Evolutionary conservation across 805 yeast genomes (phyloP), one percentile per base, ranked within the genome.

Genomic region (Candida hispaniensis): DNA sequence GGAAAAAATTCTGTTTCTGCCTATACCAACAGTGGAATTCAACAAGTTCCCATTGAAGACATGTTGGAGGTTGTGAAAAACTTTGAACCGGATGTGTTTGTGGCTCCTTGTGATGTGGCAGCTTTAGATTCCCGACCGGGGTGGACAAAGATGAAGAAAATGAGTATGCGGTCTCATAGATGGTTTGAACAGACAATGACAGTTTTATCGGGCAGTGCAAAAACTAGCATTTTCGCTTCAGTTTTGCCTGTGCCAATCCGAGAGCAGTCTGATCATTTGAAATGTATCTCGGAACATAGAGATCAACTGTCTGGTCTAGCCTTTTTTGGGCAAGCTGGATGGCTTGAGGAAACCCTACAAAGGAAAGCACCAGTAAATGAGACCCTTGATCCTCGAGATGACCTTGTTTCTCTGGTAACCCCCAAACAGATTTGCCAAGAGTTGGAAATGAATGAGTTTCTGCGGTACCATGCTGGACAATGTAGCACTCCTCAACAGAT

Each of bases 1-100:
- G 46, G 54, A 14, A 47, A 49, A 34, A 44, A 42, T 13, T 32
- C 41, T 8, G 27, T 62, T 11, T 52, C 56, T 5, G 44, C 63
- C 15, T 48, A 48, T 43, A 60, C 66, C 2, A 39, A 50, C 8
- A 63, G 58, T 29, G 67, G 67, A 10, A 43, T 52, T 22, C 45
- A 47, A 21, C 43, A 48, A 14, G 41, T 56, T 23, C 42, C 49
- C 1, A 32, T 60, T 10, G 33, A 39, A 7, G 44, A 42, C 5
- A 44, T 48, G 18, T 32, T 42, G 18, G 41, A 41, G 26, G 39
- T 53, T 14, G 47, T 44, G 15, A 19, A 24, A 7, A 40, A 41
- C 14, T 28, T 58, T 26, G 38, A 38, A 14, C 51, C 60, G 2
- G 61, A 58, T 14, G 28, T 60, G n/a, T 44, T 60, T 12, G 29